phyloP scores from a whole-genome alignment of 139 green algal genomes.

The Diplosphaera chodatii region DNA sequence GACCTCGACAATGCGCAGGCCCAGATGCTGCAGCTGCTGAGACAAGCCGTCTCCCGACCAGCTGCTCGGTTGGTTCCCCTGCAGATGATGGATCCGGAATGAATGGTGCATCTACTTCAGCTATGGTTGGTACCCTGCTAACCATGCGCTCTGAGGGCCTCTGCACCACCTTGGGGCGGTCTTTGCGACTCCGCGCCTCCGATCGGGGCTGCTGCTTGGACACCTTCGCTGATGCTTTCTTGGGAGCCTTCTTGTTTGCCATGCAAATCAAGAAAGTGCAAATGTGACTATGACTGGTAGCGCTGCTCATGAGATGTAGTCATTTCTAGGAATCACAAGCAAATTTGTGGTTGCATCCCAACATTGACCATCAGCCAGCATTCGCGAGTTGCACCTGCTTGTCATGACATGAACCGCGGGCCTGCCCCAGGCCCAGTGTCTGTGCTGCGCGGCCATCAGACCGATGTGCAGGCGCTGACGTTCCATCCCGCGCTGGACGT shows the following conservation, averaged over 20 bases:
- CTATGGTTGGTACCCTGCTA: too few relatives aligned
- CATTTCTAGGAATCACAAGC: too few relatives aligned
- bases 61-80: neutral
- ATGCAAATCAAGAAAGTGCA: neutral
- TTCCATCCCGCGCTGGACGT: constrained; percentile 14
- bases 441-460: constrained; percentile 30
- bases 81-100: neutral
- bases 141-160: too few relatives aligned
- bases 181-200: neutral
- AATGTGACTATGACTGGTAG: neutral
- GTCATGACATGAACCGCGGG: neutral
- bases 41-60: neutral
- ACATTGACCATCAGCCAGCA: too few relatives aligned
- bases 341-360: too few relatives aligned
- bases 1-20: neutral
- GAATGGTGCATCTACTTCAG: neutral
- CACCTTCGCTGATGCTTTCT: neutral
- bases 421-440: constrained; percentile 12
- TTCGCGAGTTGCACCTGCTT: too few relatives aligned
- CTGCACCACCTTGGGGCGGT: neutral
- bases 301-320: too few relatives aligned
- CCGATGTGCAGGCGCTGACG: constrained; percentile 40
- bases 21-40: neutral
- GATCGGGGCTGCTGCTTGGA: neutral
- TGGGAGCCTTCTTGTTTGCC: neutral